These are phyloP conservation scores for Porcisia deanei DNA, from an alignment of 208 protist species.

Conservation along the genomic window DNA sequence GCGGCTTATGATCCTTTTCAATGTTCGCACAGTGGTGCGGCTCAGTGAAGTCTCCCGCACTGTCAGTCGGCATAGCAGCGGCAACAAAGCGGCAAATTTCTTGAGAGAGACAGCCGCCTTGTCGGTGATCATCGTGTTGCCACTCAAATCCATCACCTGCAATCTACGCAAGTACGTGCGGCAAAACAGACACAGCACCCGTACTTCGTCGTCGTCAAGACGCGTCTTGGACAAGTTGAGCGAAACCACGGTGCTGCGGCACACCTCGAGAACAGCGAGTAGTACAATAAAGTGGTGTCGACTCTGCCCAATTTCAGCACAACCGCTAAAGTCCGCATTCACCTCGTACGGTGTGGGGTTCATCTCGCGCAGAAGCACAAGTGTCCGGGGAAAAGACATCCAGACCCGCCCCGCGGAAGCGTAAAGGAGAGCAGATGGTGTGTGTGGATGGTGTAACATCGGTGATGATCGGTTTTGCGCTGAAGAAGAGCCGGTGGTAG, in stretches of 20 bases:
- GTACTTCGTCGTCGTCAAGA: slow-evolving; percentile 26
- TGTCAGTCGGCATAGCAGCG: slow-evolving; percentile 20
- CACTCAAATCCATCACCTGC: slow-evolving; percentile 31
- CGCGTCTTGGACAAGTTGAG: slow-evolving; percentile 27
- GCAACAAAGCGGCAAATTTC: slow-evolving; percentile 20
- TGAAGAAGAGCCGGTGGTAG: slow-evolving; percentile 1
- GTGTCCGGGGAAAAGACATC: slow-evolving; percentile 22
- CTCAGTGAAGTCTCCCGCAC: slow-evolving; percentile 27
- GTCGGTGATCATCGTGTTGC: slow-evolving; percentile 30
- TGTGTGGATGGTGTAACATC: slow-evolving; percentile 7
- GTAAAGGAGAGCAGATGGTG: neutral
- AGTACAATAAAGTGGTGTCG: slow-evolving; percentile 30
- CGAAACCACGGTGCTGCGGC: slow-evolving; percentile 11
- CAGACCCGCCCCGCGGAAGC: slow-evolving; percentile 10
- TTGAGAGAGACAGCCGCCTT: slow-evolving; percentile 20
- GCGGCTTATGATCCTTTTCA: slow-evolving; percentile 13
- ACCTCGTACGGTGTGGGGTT: slow-evolving; percentile 22
- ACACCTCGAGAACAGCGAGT: slow-evolving; percentile 36
- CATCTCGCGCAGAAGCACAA: slow-evolving; percentile 16
- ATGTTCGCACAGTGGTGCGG: slow-evolving; percentile 1
- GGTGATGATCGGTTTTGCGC: slow-evolving; percentile 6
- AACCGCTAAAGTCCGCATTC: slow-evolving; percentile 19
- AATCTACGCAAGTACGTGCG: slow-evolving; percentile 43
- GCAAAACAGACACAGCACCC: slow-evolving; percentile 42
- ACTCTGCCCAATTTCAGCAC: slow-evolving; percentile 17